Conservation (phyloP, 176 grass and related monocot species). For the Triticum turgidum region DNA sequence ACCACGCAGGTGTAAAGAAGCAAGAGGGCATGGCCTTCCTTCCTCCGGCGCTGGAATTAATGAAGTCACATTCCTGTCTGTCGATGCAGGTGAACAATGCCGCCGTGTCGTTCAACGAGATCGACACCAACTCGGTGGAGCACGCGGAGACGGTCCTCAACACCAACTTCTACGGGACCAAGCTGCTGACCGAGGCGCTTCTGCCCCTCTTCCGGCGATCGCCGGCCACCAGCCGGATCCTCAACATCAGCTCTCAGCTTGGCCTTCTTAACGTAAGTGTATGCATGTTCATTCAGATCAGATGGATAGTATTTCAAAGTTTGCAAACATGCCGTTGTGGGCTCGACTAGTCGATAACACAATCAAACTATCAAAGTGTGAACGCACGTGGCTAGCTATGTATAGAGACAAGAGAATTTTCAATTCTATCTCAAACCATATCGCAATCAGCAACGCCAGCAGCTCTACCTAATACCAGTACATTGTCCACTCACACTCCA, state of each 20-base stretch:
- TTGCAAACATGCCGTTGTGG: neutral
- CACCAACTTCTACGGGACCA: slow-evolving; percentile 85
- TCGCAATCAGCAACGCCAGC: neutral
- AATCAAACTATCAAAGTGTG: slow-evolving; percentile 17
- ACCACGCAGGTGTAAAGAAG: neutral
- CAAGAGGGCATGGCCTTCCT: neutral
- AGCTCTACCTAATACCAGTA: neutral
- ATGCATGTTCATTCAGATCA: neutral
- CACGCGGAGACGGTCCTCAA: slow-evolving; percentile 73
- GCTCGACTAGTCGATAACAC: neutral
- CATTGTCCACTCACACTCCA: neutral
- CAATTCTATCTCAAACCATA: slow-evolving; percentile 8
- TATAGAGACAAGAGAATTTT: neutral
- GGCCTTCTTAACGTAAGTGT: slow-evolving; percentile 85
- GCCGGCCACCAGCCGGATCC: slow-evolving; percentile 58
- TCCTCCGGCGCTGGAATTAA: neutral
- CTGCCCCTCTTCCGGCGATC: slow-evolving; percentile 73
- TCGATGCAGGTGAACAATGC: slow-evolving; percentile 81
- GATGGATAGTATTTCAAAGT: too few relatives aligned
- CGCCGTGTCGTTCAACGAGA: slow-evolving; percentile 85
- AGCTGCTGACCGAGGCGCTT: slow-evolving; percentile 66
- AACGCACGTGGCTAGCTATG: slow-evolving; percentile 28
- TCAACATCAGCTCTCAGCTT: slow-evolving; percentile 92
- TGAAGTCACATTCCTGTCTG: neutral
- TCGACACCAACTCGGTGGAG: slow-evolving; percentile 78